Evolutionary conservation across 78 protist genomes (phyloP).

Genomic region (Emiliania huxleyi): DNA sequence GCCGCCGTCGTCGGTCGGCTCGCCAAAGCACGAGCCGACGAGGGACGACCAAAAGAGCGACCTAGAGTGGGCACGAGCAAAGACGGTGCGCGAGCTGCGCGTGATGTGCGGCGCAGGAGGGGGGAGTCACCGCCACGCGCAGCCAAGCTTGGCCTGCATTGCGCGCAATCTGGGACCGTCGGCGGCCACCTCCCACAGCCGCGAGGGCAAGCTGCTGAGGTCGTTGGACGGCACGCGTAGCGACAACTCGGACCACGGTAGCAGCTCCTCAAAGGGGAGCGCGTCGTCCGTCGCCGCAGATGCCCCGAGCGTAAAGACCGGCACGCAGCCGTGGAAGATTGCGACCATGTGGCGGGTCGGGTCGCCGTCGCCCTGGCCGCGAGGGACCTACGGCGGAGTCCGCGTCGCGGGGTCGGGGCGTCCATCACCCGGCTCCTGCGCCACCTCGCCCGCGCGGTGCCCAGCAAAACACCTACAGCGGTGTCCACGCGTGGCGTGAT

Average conservation of each 20-base stretch:
- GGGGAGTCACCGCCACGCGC: not conserved
- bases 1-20: not conserved
- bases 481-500: no score
- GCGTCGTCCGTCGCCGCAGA: not conserved
- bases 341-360: slow-evolving; percentile 7
- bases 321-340: not conserved
- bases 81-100: not conserved
- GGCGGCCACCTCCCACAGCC: not conserved
- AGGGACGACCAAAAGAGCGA: not conserved
- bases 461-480: no score
- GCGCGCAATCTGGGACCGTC: not conserved
- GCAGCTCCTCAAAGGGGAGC: not conserved
- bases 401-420: no score
- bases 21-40: slow-evolving; percentile 7
- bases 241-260: not conserved
- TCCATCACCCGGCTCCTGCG: no score
- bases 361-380: slow-evolving; percentile 2
- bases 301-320: not conserved
- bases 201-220: not conserved
- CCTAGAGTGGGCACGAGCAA: not conserved
- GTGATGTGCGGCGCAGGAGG: no score
- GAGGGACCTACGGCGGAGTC: no score
- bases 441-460: no score
- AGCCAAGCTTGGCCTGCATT: not conserved
- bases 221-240: not conserved